Evolutionary conservation across 768 basidiomycete species (phyloP).

Genomic region (Mycena haematopus): DNA sequence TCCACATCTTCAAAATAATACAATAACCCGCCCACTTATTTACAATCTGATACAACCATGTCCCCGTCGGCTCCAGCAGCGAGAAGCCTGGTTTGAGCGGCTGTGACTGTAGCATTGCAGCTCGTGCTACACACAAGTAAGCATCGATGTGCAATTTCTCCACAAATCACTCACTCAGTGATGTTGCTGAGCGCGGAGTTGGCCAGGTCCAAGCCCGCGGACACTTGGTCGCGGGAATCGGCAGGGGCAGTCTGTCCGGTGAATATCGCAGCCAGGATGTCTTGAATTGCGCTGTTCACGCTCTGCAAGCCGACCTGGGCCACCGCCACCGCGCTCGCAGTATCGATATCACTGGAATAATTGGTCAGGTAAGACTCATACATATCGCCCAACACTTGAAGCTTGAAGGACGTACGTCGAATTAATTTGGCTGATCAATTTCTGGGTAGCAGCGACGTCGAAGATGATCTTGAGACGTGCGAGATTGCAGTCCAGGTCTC

Average conservation of each 20-base stretch:
- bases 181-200: constrained; percentile 33
- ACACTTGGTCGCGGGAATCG: constrained; percentile 33
- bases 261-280: constrained; percentile 34
- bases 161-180: constrained; percentile 31
- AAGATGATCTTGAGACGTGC: constrained; percentile 23
- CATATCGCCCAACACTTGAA: no score
- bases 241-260: constrained; percentile 32
- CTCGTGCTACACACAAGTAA: constrained; percentile 24
- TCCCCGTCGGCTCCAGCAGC: constrained; percentile 34
- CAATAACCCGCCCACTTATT: no score
- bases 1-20: no score
- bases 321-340: constrained; percentile 31
- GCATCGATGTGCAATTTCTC: background rate
- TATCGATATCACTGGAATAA: constrained; percentile 31
- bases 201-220: constrained; percentile 32
- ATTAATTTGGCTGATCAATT: constrained; percentile 16
- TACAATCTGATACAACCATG: constrained; percentile 33
- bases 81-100: constrained; percentile 29
- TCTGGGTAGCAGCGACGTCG: background rate
- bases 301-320: constrained; percentile 33
- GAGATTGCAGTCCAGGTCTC: constrained; percentile 27
- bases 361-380: no score
- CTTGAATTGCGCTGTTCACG: constrained; percentile 34
- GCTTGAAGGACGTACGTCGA: constrained; percentile 11
- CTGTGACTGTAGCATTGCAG: constrained; percentile 30